Percentiles rank a stretch among this genome's conserved stretches.
phyloP scores from a whole-genome alignment of 2,329 filamentous ascomycete species.

The Aspergillus fijiensis region DNA sequence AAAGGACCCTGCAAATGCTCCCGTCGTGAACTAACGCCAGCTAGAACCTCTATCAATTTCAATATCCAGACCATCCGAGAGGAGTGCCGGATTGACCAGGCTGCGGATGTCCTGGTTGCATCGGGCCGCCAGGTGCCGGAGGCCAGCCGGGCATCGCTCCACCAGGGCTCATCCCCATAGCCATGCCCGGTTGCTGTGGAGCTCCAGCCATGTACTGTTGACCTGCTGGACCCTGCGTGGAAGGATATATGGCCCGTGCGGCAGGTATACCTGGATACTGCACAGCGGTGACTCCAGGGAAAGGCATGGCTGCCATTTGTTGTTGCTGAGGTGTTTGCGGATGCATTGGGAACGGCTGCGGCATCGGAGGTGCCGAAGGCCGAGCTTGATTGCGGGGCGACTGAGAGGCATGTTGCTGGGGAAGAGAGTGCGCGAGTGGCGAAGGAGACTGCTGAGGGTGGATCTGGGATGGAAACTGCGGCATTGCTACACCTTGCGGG shows the following conservation, averaged over 20 bases:
- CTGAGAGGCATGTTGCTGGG: constrained; percentile 40
- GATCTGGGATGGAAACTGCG: constrained; percentile 44
- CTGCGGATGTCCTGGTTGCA: constrained; percentile 41
- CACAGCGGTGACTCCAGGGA: constrained; percentile 32
- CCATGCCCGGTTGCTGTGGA: constrained; percentile 38
- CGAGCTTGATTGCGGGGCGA: constrained; percentile 45
- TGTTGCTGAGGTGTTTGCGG: constrained; percentile 37
- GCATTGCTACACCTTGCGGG: constrained; percentile 42
- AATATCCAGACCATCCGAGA: constrained; percentile 42
- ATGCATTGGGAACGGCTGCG: constrained; percentile 38
- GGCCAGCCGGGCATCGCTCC: constrained; percentile 41
- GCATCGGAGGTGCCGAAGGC: constrained; percentile 38
- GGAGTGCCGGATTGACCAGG: constrained; percentile 39
- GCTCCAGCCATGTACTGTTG: constrained; percentile 36
- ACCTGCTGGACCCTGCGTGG: constrained; percentile 33
- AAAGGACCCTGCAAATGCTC: constrained; percentile 21
- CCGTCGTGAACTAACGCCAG: constrained; percentile 27
- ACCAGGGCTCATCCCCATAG: constrained; percentile 37
- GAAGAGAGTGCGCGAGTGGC: constrained; percentile 35
- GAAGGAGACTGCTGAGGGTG: constrained; percentile 37
- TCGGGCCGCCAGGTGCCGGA: constrained; percentile 31
- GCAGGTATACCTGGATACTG: constrained; percentile 36
- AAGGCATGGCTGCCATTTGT: constrained; percentile 39
- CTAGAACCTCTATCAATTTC: constrained; percentile 14
- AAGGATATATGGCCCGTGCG: constrained; percentile 39